Evolutionary conservation across 768 basidiomycete species (phyloP).

Genomic region (Boletus tomentosulus): DNA sequence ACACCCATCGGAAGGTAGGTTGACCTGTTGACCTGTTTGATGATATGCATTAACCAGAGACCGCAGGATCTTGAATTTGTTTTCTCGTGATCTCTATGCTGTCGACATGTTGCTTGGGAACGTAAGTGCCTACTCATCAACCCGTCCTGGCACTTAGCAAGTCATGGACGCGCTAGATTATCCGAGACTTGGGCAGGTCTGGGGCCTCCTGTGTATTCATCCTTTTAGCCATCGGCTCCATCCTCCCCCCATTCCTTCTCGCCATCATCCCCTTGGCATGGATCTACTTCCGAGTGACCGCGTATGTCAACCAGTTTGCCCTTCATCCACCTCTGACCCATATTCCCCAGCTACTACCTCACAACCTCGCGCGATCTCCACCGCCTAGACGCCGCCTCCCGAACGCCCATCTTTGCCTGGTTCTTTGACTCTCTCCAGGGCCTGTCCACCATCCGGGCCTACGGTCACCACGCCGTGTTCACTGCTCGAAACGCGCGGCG

Average conservation of each 20-base stretch:
- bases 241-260: conserved; percentile 79
- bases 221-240: conserved; percentile 67
- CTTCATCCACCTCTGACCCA: background rate
- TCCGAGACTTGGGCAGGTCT: no score
- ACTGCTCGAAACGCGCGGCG: conserved; percentile 65
- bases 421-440: conserved; percentile 73
- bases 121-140: background rate
- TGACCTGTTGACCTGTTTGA: background rate
- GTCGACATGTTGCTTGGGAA: background rate
- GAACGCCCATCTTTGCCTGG: conserved; percentile 89
- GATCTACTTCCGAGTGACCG: conserved; percentile 79
- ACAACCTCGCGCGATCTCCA: conserved; percentile 85
- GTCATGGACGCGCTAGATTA: no score
- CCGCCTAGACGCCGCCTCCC: conserved; percentile 82
- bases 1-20: conserved; percentile 82
- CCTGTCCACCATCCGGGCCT: conserved; percentile 80
- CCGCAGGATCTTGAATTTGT: conserved; percentile 51
- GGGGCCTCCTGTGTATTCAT: conserved; percentile 57
- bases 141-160: no score
- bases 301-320: conserved; percentile 39
- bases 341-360: conserved; percentile 67
- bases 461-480: conserved; percentile 67
- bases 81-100: background rate
- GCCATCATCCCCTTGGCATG: conserved; percentile 71
- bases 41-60: background rate